These are phyloP conservation scores for Balamuthia mandrillaris DNA, from an alignment of 208 protist species.

Conservation along the genomic window DNA sequence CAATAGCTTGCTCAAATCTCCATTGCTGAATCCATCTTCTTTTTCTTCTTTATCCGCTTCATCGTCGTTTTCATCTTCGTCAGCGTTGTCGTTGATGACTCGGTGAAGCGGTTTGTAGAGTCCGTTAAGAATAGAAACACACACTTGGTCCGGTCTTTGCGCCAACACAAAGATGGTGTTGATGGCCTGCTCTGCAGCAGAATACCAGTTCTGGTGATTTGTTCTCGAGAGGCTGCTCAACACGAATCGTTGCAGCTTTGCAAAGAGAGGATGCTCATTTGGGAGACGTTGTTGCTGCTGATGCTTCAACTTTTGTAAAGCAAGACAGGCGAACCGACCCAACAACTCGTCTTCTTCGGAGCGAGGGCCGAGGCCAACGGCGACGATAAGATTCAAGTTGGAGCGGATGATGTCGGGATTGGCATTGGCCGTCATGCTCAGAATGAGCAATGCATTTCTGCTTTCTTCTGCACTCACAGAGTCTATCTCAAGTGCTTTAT, in stretches of 20 bases:
- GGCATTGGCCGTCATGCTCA: conserved; percentile 41
- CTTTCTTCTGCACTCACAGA: not conserved
- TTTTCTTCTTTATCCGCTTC: not conserved
- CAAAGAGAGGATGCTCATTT: conserved; percentile 33
- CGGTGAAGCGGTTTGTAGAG: not conserved
- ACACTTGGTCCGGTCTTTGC: conserved; percentile 45
- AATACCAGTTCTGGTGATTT: not conserved
- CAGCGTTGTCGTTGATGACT: not conserved
- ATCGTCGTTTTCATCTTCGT: not conserved
- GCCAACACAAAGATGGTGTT: conserved; percentile 52
- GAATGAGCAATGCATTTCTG: conserved; percentile 40
- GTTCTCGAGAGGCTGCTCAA: not conserved
- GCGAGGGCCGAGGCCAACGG: conserved; percentile 31
- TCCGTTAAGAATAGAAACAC: not conserved
- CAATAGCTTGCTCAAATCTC: conserved; percentile 40
- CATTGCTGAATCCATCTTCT: not conserved
- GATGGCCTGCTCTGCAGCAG: conserved; percentile 56
- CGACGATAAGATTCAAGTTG: conserved; percentile 33
- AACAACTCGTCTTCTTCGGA: conserved; percentile 30
- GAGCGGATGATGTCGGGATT: not conserved
- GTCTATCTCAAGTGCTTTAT: not conserved
- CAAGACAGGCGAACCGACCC: conserved; percentile 48
- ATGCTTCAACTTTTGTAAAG: conserved; percentile 47
- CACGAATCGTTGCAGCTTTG: not conserved
- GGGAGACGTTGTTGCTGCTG: not conserved